phyloP scores from a whole-genome alignment of 179 eudicot genomes.

The Patellifolia procumbens region DNA sequence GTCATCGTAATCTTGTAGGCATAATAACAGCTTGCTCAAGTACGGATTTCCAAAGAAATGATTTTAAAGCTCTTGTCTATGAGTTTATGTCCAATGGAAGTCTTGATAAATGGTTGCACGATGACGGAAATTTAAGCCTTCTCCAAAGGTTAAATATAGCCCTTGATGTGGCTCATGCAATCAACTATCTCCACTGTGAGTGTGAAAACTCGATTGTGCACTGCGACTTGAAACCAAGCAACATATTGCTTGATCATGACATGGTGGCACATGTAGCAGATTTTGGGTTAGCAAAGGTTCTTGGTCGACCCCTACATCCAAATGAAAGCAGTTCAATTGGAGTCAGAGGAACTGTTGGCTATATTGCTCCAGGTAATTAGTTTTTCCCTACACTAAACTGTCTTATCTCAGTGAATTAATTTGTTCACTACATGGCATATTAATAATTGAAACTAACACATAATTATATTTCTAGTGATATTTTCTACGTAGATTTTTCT shows the following conservation, averaged over 20 bases:
- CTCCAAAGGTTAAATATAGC: constrained; percentile 5
- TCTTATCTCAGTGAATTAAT: not conserved
- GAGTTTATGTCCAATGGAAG: constrained; percentile 8
- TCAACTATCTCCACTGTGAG: constrained; percentile 13
- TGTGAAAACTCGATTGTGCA: not conserved
- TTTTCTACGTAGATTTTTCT: no score
- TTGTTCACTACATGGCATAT: no score
- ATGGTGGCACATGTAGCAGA: not conserved
- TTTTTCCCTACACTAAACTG: not conserved
- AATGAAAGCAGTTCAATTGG: not conserved
- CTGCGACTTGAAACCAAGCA: not conserved
- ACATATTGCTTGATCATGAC: not conserved
- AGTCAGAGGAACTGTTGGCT: not conserved
- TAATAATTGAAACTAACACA: no score
- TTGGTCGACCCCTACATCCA: not conserved
- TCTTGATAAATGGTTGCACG: not conserved
- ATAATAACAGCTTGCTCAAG: constrained; percentile 19
- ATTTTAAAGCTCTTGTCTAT: constrained; percentile 6
- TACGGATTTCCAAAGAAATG: constrained; percentile 15
- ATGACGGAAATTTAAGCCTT: not conserved
- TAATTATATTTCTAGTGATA: no score
- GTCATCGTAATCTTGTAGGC: not conserved
- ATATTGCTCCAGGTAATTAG: not conserved
- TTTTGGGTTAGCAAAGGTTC: not conserved
- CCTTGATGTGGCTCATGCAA: constrained; percentile 9